Evolutionary conservation across 805 yeast genomes (phyloP), one percentile per base, ranked within the genome.

Genomic region (Kregervanrija pseudodelftensis): DNA sequence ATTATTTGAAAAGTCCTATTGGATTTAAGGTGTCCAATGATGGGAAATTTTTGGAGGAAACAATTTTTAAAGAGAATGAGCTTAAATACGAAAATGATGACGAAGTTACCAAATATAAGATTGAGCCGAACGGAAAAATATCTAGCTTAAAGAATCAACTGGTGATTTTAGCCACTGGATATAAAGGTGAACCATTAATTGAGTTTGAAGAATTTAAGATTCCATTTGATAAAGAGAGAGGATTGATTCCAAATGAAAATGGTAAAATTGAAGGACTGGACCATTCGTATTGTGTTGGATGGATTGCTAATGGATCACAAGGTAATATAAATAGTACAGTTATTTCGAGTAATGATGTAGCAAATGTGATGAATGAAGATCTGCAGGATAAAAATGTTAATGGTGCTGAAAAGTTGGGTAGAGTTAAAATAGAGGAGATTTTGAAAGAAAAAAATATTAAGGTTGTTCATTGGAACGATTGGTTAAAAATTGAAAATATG

Each of bases 321-420:
- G 99, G 99, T 1, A 95, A 88, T 3, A 93, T 93, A 51, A 95
- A 95, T 13, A 74, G 86, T 11, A 88, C 98, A 0, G 85, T 91
- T 83, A 75, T 82, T 73, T 89, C 85, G 47, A 78, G 96, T 1
- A 82, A 82, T 50, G 74, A 78, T 8, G 81, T 91, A 0, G 91
- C 88, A 0, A 86, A 79, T 28, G 65, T 71, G 11, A 69, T 93
- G 0, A 56, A 79, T 13, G 67, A 72, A 33, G 95, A 88, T 54
- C 30, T 58, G 35, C 33, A 43, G 5, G 57, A 22, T 35, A 45
- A 17, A 48, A 41, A 32, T 8, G 22, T 22, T 15, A 50, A 46
- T 33, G 41, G 47, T 12, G 47, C 54, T 1, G 47, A 60, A 15
- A 60, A 57, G 47, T 42, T 51, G 12, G 70, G 73, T 12, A 57